A percentile compares a stretch with the other conserved stretches of the same genome.
Conservation (phyloP, 108 stramenopile species). For the Nannochloropsis gaditana region DNA sequence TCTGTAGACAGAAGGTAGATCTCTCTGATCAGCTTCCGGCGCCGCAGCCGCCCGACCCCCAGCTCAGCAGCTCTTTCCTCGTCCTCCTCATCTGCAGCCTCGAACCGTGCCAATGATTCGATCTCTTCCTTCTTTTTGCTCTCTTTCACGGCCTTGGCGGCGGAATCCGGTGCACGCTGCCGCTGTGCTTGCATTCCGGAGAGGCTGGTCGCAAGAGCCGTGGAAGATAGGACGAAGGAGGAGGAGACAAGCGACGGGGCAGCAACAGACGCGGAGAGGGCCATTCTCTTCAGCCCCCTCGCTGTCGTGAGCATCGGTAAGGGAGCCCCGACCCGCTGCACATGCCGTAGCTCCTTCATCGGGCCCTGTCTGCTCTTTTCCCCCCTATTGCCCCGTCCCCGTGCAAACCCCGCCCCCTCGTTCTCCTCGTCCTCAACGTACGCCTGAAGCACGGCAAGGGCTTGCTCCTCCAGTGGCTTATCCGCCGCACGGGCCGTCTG, state of each 20-base stretch:
- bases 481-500: background rate
- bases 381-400: too few species aligned
- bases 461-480: background rate
- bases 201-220: too few species aligned
- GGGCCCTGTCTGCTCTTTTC: background rate
- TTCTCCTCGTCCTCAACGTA: background rate
- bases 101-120: background rate
- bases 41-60: background rate
- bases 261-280: background rate
- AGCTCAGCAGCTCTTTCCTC: background rate
- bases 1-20: background rate
- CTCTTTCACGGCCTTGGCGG: background rate
- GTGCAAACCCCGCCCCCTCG: too few species aligned
- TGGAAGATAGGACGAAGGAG: background rate
- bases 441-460: background rate
- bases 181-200: too few species aligned
- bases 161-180: too few species aligned
- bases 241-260: background rate
- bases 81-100: background rate
- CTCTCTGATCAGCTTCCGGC: background rate
- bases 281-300: background rate
- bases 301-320: background rate
- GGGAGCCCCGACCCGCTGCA: background rate
- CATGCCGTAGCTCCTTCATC: background rate
- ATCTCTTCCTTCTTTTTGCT: background rate